Evolutionary conservation across 306 rosid species (phyloP).

Genomic region (Castanospermum australe): DNA sequence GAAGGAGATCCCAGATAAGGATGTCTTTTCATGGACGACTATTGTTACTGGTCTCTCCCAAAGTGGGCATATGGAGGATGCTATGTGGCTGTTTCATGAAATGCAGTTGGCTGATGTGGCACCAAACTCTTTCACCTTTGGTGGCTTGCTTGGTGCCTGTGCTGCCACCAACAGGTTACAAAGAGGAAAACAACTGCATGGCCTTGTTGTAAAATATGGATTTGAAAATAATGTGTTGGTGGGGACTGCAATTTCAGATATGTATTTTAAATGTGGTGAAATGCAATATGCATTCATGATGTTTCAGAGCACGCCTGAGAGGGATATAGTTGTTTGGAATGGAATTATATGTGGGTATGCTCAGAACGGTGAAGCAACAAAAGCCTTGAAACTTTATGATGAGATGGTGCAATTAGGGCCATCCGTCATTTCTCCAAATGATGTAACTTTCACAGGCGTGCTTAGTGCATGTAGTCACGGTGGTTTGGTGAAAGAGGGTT

Average conservation of each 20-base stretch:
- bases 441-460: conserved; percentile 27
- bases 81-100: not conserved
- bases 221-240: not conserved
- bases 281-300: not conserved
- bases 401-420: not conserved
- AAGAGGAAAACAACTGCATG: conserved; percentile 18
- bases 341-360: conserved; percentile 15
- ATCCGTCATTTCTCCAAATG: conserved; percentile 10
- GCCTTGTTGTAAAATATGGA: not conserved
- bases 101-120: conserved; percentile 12
- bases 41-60: conserved; percentile 17
- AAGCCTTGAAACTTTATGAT: conserved; percentile 10
- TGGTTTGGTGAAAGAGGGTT: conserved; percentile 34
- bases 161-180: not conserved
- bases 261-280: conserved; percentile 19
- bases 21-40: conserved; percentile 14
- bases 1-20: not conserved
- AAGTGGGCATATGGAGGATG: not conserved
- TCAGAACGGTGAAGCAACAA: conserved; percentile 12
- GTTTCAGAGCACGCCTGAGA: conserved; percentile 4
- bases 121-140: conserved; percentile 12
- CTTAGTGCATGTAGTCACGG: conserved; percentile 38
- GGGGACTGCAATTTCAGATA: conserved; percentile 3
- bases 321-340: conserved; percentile 4
- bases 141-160: not conserved